Conservation (phyloP, 2,329 filamentous ascomycete species). For the Ascochyta clinopodiicola region DNA sequence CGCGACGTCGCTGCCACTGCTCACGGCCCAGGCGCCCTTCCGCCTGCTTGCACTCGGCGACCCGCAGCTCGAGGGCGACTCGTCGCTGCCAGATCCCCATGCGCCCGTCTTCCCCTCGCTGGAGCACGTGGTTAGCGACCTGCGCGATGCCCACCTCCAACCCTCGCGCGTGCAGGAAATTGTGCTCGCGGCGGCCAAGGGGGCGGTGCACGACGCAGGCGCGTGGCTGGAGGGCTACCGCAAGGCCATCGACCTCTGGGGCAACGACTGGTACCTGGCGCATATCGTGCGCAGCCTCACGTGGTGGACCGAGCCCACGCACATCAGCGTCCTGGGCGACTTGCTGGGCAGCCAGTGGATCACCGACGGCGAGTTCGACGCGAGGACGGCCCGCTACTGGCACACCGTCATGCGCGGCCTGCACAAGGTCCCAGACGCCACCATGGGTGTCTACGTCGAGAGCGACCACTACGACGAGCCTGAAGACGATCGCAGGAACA, state of each 20-base stretch:
- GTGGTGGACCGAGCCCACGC: conserved; percentile 86
- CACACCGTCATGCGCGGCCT: conserved; percentile 75
- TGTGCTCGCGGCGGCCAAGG: conserved; percentile 22
- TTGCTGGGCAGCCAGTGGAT: conserved; percentile 97
- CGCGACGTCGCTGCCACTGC: conserved; percentile 19
- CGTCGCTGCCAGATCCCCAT: conserved; percentile 68
- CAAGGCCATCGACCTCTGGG: conserved; percentile 86
- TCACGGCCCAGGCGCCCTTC: conserved; percentile 69
- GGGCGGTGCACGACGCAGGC: conserved; percentile 66
- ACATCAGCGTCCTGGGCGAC: conserved; percentile 88
- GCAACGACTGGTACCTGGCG: conserved; percentile 93
- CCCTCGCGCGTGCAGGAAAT: conserved; percentile 14
- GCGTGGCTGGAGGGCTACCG: conserved; percentile 69
- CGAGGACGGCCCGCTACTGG: conserved; percentile 79
- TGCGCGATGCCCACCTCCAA: conserved; percentile 27
- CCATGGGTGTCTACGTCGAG: conserved; percentile 34
- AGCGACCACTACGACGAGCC: conserved; percentile 25
- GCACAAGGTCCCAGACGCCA: conserved; percentile 62
- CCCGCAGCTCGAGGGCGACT: conserved; percentile 92
- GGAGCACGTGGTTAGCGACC: conserved; percentile 41
- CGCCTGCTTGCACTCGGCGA: conserved; percentile 87
- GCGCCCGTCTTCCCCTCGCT: conserved; percentile 49
- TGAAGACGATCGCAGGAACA: conserved; percentile 14
- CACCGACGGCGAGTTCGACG: conserved; percentile 79
- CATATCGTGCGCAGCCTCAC: conserved; percentile 86